phyloP scores from a whole-genome alignment of 1,139 yeast genomes.

The Lodderomyces elongisporus region DNA sequence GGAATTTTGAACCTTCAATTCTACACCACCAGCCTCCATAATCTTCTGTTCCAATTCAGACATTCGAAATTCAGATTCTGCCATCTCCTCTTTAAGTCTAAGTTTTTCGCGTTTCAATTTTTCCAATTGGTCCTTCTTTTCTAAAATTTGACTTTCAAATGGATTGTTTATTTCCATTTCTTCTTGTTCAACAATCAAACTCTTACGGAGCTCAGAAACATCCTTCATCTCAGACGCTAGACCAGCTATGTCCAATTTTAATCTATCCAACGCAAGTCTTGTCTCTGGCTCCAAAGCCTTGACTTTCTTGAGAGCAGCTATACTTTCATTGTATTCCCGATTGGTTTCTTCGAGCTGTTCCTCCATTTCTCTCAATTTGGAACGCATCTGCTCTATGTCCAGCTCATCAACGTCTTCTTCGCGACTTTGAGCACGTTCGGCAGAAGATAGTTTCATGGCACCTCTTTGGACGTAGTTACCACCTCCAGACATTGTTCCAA shows the following conservation, averaged over 20 bases:
- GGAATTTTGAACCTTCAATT: conserved; percentile 72
- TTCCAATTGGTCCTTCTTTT: conserved; percentile 34
- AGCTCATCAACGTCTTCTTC: conserved; percentile 31
- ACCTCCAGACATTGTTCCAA: conserved; percentile 98
- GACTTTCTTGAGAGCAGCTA: conserved; percentile 50
- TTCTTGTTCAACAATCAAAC: conserved; percentile 36
- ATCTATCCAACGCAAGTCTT: conserved; percentile 57
- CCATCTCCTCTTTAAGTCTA: conserved; percentile 49
- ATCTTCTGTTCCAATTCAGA: conserved; percentile 65
- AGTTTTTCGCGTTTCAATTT: conserved; percentile 33
- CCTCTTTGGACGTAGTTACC: conserved; percentile 70
- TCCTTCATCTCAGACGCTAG: conserved; percentile 45
- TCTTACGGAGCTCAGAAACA: conserved; percentile 30
- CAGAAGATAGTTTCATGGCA: conserved; percentile 50
- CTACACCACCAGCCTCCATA: conserved; percentile 89
- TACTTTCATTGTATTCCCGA: conserved; percentile 55
- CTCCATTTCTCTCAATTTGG: conserved; percentile 54
- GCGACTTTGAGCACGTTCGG: conserved; percentile 38
- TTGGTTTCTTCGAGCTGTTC: conserved; percentile 48
- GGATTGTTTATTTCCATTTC: conserved; percentile 20
- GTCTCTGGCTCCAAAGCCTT: conserved; percentile 67
- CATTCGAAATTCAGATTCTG: conserved; percentile 55
- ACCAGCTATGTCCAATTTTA: conserved; percentile 62
- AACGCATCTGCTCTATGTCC: conserved; percentile 32
- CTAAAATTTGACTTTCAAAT: conserved; percentile 30